Evolutionary conservation across 805 yeast species (phyloP), one percentile per base, ranked within the genome.

Genomic region (Phaffomyces thermotolerans): DNA sequence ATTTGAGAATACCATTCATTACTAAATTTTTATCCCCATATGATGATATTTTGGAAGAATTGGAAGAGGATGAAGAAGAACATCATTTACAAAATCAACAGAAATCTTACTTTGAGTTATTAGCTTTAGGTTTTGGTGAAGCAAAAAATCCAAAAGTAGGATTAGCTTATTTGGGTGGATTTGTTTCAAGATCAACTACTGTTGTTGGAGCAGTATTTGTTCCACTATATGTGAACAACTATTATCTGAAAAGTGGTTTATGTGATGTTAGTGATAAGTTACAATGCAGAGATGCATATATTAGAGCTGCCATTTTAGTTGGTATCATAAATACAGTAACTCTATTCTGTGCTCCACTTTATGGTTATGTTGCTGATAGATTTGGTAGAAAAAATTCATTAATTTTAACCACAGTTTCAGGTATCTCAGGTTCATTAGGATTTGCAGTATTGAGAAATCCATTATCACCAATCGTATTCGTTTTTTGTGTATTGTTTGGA

Each of bases 271-370:
- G 53, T 6, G 64, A 60, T 34, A 48, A 69, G 54, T 42, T 65
- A 53, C 55, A 69, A 22, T 81, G 89, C 53, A 71, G 73, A 40
- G 82, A 79, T 34, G 87, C 84, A 0, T 81, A 78, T 50, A 67
- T 79, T 8, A 71, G 74, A 46, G 76, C 87, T 15, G 85, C 88
- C 1, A 79, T 83, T 36, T 62, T 83, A 27, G 75, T 84, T 1
- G 91, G 91, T 8, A 72, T 81, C n/a, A 68, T 79, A 4, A 81
- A 81, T 50, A 66, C 78, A 0, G 66, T 72, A 22, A 73, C 82
- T 2, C 63, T 83, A 22, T n/a, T 78, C 0, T 66, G 73, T 36
- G 81, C 89, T 0, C 90, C 89, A 13, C 23, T 78, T 3, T 75
- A 79, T 70, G 90, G 89, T 3, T 54, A 68, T 40, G 52, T 76